phyloP scores from a whole-genome alignment of 805 yeast species.

The Suhomyces tanzawaensis region DNA sequence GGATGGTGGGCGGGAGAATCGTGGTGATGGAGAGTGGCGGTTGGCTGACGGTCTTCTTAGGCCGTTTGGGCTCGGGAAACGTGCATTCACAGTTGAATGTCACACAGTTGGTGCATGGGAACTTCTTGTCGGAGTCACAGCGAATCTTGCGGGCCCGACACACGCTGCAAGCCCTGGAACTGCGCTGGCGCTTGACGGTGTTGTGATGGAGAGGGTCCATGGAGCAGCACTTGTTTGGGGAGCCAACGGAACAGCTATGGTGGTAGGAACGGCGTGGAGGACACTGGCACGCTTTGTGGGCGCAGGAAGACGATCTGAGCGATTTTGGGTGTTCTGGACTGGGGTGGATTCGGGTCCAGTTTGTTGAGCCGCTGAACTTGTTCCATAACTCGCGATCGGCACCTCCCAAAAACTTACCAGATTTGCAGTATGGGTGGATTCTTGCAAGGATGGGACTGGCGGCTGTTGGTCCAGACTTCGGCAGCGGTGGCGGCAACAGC shows the following conservation, averaged over 20 bases:
- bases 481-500: slow-evolving; percentile 15
- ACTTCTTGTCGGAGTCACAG: slow-evolving; percentile 2
- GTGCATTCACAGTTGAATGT: slow-evolving; percentile 9
- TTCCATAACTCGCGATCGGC: too few species aligned
- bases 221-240: too few species aligned
- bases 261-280: too few species aligned
- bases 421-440: background rate
- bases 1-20: background rate
- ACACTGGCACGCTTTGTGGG: too few species aligned
- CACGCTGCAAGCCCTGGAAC: background rate
- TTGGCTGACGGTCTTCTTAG: background rate
- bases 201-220: too few species aligned
- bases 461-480: slow-evolving; percentile 13
- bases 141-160: slow-evolving; percentile 1
- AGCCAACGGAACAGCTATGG: too few species aligned
- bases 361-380: too few species aligned
- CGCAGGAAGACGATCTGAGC: too few species aligned
- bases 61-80: slow-evolving; percentile 8
- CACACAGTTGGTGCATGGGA: slow-evolving; percentile 9
- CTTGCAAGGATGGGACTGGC: slow-evolving; percentile 1
- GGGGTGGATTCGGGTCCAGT: too few species aligned
- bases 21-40: background rate
- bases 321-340: too few species aligned
- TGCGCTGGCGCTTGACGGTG: background rate
- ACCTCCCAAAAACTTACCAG: too few species aligned